Base-by-base conservation (phyloP, 2,329 filamentous ascomycete genomes). In the Claviceps maximensis region DNA sequence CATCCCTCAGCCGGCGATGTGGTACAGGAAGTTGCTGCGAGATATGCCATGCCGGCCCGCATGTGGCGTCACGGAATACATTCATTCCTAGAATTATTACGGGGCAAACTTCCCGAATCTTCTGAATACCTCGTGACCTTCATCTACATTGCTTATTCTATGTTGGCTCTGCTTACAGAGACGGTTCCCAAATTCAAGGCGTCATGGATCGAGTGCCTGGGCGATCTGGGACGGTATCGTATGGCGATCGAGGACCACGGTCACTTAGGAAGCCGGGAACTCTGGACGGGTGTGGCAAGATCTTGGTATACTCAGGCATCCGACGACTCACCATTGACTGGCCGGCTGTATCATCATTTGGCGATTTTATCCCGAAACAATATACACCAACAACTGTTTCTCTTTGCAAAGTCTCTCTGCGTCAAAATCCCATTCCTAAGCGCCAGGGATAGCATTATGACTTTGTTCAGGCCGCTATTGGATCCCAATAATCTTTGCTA, bases 21-120 rank as follows among this genome's bases (percentile, higher is more conserved):
- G 0, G 65, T 97, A 0, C 76, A 79, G 3, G 73, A 80, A 0
- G 67, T 96, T 0, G 84, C 89, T 0, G 77, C 78, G 0, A 93
- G 93, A 56, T 95, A 95, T 59, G 82, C 83, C 0, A 96, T 97
- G 88, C 90, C 91, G 0, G 89, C 87, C 0, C 74, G 91, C 0
- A 93, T 97, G 87, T 97, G 93, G 93, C 77, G 88, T 0, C 87
- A 95, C 60, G 91, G 87, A 0, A 96, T 97, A 3, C 89, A 94
- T 62, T 83, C 82, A 0, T 93, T 93, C 54, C 73, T 95, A 0
- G 88, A 95, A 58, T 65, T 94, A 0, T 67, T 95, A 0, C 75
- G 88, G 0, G 82, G 87, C 58, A 78, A 83, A 2, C 71, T 95
- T 0, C 91, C 90, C 0, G 76, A 75, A 0, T 89, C 86, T 1